A percentile compares a stretch with the other conserved stretches of the same genome.
Evolutionary conservation across 1,139 yeast species (phyloP).

Genomic region (Pichia sp.): DNA sequence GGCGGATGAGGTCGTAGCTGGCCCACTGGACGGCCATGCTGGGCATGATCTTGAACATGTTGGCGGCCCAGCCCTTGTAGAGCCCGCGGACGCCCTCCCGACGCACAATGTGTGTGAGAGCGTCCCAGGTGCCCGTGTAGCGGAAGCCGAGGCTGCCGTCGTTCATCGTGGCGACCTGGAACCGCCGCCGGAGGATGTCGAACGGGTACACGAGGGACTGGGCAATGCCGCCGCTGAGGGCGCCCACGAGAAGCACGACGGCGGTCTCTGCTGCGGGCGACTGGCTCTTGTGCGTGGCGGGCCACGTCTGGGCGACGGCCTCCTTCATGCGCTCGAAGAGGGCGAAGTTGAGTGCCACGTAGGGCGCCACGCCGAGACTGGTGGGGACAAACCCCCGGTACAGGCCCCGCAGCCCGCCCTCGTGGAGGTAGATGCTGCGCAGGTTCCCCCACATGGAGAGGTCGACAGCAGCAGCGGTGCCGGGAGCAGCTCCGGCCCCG

Average conservation of each 20-base stretch:
- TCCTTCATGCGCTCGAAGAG: constrained; percentile 80
- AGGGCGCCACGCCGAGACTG: constrained; percentile 90
- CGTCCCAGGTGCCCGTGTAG: constrained; percentile 69
- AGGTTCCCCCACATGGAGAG: constrained; percentile 68
- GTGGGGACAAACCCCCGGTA: constrained; percentile 89
- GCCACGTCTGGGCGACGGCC: constrained; percentile 21
- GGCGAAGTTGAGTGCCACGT: constrained; percentile 89
- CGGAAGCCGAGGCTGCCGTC: constrained; percentile 77
- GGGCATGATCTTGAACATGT: constrained; percentile 85
- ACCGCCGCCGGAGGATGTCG: constrained; percentile 81
- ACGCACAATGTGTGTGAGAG: constrained; percentile 60
- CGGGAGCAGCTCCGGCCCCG: too few relatives aligned
- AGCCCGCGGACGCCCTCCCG: constrained; percentile 78
- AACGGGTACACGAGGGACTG: constrained; percentile 83
- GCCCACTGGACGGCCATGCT: constrained; percentile 96
- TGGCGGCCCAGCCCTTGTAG: constrained; percentile 85
- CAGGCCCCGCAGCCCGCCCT: constrained; percentile 77
- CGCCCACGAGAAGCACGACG: constrained; percentile 68
- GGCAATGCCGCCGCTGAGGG: constrained; percentile 81
- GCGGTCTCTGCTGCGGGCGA: constrained; percentile 4
- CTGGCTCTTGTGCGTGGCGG: constrained; percentile 27
- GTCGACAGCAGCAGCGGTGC: too few relatives aligned
- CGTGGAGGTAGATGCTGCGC: constrained; percentile 56
- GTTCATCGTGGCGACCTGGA: constrained; percentile 83
- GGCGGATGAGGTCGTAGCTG: constrained; percentile 47